phyloP scores from a whole-genome alignment of 192 early-diverging fungal genomes.

The Podila verticillata region DNA sequence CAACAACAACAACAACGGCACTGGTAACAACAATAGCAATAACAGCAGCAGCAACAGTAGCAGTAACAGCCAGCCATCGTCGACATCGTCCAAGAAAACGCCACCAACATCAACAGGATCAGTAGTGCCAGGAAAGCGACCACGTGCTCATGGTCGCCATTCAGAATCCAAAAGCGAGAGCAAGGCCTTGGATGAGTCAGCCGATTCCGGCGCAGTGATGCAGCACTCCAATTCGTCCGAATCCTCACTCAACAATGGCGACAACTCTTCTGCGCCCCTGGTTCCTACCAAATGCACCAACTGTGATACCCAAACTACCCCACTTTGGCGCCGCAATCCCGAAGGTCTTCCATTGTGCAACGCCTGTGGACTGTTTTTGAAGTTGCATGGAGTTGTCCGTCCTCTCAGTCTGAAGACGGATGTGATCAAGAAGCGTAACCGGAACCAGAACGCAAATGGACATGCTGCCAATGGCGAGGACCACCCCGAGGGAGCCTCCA shows the following conservation, averaged over 20 bases:
- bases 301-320: conserved; percentile 91
- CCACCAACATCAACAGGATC: conserved; percentile 37
- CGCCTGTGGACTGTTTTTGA: conserved; percentile 95
- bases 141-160: conserved; percentile 38
- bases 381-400: conserved; percentile 90
- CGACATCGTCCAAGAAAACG: conserved; percentile 32
- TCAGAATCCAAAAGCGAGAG: conserved; percentile 23
- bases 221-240: conserved; percentile 26
- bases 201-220: conserved; percentile 7
- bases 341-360: conserved; percentile 94
- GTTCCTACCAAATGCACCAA: conserved; percentile 76
- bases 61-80: background rate
- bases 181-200: conserved; percentile 5
- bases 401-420: conserved; percentile 91
- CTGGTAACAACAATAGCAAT: background rate
- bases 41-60: conserved; percentile 1
- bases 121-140: conserved; percentile 40
- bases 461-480: conserved; percentile 1
- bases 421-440: conserved; percentile 92
- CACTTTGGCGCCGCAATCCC: conserved; percentile 94
- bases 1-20: conserved; percentile 1
- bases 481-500: conserved; percentile 6
- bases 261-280: conserved; percentile 29
- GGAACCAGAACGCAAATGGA: conserved; percentile 51
- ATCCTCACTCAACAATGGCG: conserved; percentile 16